phyloP scores from a whole-genome alignment of 192 early-diverging fungal species.

The Backusella circina region DNA sequence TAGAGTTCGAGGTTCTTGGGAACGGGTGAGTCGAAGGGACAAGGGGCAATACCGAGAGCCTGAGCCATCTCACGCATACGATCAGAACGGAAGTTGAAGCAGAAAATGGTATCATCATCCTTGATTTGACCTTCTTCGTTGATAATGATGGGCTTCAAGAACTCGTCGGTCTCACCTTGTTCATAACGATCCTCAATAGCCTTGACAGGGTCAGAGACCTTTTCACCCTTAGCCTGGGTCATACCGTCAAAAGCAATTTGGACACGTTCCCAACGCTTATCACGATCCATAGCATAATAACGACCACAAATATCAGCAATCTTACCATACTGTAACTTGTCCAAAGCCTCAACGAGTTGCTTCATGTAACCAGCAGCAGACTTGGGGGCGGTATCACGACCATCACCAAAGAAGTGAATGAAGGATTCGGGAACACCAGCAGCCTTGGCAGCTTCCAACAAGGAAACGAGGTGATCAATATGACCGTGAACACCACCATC shows the following conservation, averaged over 20 bases:
- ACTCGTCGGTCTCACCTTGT: slow-evolving; percentile 97
- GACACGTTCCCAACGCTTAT: slow-evolving; percentile 99
- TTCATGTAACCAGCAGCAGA: slow-evolving; percentile 80
- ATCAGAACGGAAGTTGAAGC: slow-evolving; percentile 99
- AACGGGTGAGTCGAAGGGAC: slow-evolving; percentile 78
- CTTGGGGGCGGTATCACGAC: slow-evolving; percentile 93
- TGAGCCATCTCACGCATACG: slow-evolving; percentile 94
- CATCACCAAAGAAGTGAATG: slow-evolving; percentile 98
- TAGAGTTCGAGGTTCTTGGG: slow-evolving; percentile 83
- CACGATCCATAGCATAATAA: slow-evolving; percentile 99
- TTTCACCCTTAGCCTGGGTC: slow-evolving; percentile 75
- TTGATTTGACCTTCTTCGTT: slow-evolving; percentile 73
- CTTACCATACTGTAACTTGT: slow-evolving; percentile 74
- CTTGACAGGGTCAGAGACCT: slow-evolving; percentile 57
- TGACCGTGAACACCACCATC: slow-evolving; percentile 99
- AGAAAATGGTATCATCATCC: slow-evolving; percentile 88
- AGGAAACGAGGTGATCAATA: slow-evolving; percentile 82
- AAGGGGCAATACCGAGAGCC: slow-evolving; percentile 81
- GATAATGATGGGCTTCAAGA: slow-evolving; percentile 97
- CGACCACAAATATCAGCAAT: slow-evolving; percentile 93
- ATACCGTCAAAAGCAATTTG: slow-evolving; percentile 93
- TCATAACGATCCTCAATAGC: slow-evolving; percentile 85
- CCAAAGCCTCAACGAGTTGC: slow-evolving; percentile 62
- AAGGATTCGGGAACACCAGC: slow-evolving; percentile 79
- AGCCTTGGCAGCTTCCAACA: slow-evolving; percentile 84